Base-by-base conservation (phyloP, 2,329 filamentous ascomycete genomes). In the Calonectria honghensis region DNA sequence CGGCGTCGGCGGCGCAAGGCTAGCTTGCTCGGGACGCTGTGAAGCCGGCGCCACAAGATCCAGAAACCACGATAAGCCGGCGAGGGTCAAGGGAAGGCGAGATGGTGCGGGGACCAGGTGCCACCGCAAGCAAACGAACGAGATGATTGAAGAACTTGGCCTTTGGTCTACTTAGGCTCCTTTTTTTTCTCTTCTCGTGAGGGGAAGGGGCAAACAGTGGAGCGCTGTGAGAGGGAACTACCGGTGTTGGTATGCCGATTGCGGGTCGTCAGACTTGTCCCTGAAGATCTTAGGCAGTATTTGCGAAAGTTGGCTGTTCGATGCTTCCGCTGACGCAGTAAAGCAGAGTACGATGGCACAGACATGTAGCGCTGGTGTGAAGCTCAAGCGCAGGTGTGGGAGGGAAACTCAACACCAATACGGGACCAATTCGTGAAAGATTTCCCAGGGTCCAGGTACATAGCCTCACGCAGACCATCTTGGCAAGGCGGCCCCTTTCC, bases 31-130 rank as follows among this genome's bases (percentile, higher is more conserved):
- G 79, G 79, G 77, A 79, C 65, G 68, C 65, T 72, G 68, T 73
- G 70, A 77, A 79, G 77, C 79, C 79, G 79, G 76, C 73, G 75
- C 77, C 77, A 80, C 76, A 70, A 74, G 74, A 72, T 71, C 59
- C 79, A 75, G 74, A 70, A 80, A 78, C 72, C 70, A 81, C 70
- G 78, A 77, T 73, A 67, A 64, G 35, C 52, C 67, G 63, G 63
- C 71, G 57, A 69, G 66, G 71, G 41, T 41, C 45, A 71, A 54
- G 31, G 41, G 50, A 52, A 50, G 66, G 35, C 50, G 32, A 72
- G 64, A 69, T 67, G 63, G 39, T 31, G 64, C 68, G 64, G 68
- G 69, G 65, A n/a, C 18, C 18, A 54, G 61, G 32, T 29, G 64
- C 70, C 61, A 54, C 61, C 39, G 31, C 59, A 54, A 67, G 75